A percentile compares a stretch with the other conserved stretches of the same genome.
phyloP scores from a whole-genome alignment of 352 stramenopile genomes.

The Phytophthora melonis region DNA sequence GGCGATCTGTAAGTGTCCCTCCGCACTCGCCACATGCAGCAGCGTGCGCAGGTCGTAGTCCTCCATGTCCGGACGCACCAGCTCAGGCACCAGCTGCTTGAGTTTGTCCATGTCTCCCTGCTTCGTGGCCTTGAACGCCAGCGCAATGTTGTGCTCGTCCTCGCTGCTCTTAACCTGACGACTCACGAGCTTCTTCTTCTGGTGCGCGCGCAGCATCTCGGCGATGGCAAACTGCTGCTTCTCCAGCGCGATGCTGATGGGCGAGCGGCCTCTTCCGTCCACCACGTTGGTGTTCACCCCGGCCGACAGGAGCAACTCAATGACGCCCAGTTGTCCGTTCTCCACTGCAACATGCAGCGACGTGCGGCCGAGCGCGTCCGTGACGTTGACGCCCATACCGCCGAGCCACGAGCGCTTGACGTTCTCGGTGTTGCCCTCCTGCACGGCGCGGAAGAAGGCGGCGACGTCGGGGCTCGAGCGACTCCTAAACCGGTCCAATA shows the following conservation, averaged over 20 bases:
- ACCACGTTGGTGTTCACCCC: slow-evolving; percentile 69
- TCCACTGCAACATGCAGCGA: slow-evolving; percentile 85
- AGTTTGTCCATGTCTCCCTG: slow-evolving; percentile 57
- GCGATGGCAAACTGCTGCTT: slow-evolving; percentile 62
- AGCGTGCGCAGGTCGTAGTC: slow-evolving; percentile 82
- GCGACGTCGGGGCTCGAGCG: slow-evolving; percentile 50
- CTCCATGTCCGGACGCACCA: slow-evolving; percentile 72
- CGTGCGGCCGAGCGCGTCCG: slow-evolving; percentile 61
- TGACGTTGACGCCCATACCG: slow-evolving; percentile 67
- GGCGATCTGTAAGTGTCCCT: slow-evolving; percentile 63
- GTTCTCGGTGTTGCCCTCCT: slow-evolving; percentile 72
- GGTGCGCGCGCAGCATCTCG: slow-evolving; percentile 69
- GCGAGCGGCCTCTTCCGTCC: slow-evolving; percentile 63
- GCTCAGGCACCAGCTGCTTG: slow-evolving; percentile 59
- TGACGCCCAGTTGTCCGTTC: slow-evolving; percentile 70
- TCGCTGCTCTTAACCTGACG: slow-evolving; percentile 42
- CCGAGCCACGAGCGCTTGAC: slow-evolving; percentile 83
- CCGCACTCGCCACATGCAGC: slow-evolving; percentile 77
- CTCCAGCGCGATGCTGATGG: slow-evolving; percentile 74
- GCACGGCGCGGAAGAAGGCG: slow-evolving; percentile 68
- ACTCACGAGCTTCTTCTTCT: slow-evolving; percentile 57
- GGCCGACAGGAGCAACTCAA: slow-evolving; percentile 80
- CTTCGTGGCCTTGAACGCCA: slow-evolving; percentile 71
- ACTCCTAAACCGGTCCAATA: slow-evolving; percentile 24
- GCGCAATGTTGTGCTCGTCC: slow-evolving; percentile 54